These are phyloP conservation scores for Neonectria faginata DNA, from an alignment of 2,329 filamentous ascomycete species.

Conservation along the genomic window DNA sequence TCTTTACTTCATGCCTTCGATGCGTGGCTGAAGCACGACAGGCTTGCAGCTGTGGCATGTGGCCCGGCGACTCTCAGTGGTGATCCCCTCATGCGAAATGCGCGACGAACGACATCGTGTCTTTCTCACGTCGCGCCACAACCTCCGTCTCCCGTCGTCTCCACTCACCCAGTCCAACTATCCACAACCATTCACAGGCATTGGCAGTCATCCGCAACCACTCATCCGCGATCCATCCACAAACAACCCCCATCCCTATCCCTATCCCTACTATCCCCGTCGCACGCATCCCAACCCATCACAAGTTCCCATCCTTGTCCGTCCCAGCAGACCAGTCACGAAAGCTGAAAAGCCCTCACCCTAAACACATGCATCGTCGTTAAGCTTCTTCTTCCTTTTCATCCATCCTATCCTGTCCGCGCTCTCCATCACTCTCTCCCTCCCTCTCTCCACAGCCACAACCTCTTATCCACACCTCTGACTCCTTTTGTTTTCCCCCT, in stretches of 20 bases:
- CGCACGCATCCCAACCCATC: constrained; percentile 21
- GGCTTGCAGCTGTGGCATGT: constrained; percentile 7
- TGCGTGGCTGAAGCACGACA: constrained; percentile 25
- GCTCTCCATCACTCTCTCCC: constrained; percentile 1
- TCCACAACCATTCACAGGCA: not conserved
- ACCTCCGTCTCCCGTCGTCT: constrained; percentile 6
- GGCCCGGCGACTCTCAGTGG: not conserved
- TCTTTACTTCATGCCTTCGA: constrained; percentile 25
- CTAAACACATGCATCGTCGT: constrained; percentile 27
- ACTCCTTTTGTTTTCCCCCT: constrained; percentile 2
- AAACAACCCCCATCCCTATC: constrained; percentile 10
- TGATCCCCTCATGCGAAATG: constrained; percentile 22
- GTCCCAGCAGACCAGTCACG: constrained; percentile 17
- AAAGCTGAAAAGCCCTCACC: constrained; percentile 26
- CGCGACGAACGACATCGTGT: constrained; percentile 29
- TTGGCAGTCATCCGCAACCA: constrained; percentile 11
- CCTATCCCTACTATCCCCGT: not conserved
- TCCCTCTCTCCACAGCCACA: constrained; percentile 3
- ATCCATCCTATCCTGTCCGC: not conserved
- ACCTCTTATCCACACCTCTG: constrained; percentile 3
- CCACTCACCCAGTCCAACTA: constrained; percentile 6
- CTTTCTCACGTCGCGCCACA: constrained; percentile 30
- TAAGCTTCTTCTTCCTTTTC: constrained; percentile 30
- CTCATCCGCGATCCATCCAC: constrained; percentile 22
- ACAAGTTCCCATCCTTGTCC: constrained; percentile 23